Evolutionary conservation across 2,329 filamentous ascomycete species (phyloP), one percentile per base, ranked within the genome.

Genomic region (Cladophialophora chaetospira): DNA sequence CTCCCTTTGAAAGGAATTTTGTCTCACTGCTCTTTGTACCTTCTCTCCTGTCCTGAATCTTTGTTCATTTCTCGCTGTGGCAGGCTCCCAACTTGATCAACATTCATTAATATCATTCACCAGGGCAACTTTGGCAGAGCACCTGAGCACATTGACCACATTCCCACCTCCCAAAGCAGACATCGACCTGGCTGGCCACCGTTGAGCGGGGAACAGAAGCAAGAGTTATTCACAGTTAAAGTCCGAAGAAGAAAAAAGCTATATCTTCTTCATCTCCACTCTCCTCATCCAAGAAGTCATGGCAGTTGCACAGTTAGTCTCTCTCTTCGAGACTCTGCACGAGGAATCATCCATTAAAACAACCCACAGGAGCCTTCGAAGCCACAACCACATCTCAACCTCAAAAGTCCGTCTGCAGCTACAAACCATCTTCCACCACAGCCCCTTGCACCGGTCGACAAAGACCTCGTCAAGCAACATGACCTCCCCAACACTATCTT

Each of bases 291-390:
- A 33, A 6, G n/a, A 15, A 17, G 29, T 33, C n/a, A 64, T 64
- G 62, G 55, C 57, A 10, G 62, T 64, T 54, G 57, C 57, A 57
- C 57, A 62, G 51, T 61, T 62, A 52, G 59, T 64, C 52, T 54
- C 43, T 43, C 57, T 60, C 26, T 62, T 60, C 49, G 59, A 64
- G 57, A 28, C 56, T 19, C 48, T 60, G 11, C 29, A 63, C 38
- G 21, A 56, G 28, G 48, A 58, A 40, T 21, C 59, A 49, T 55
- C 45, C 38, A 53, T 60, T 56, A 58, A 62, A 58, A 33, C 46
- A 21, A 35, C 51, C 21, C 21, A 46, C 53, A 64, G 56, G 21
- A 61, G 55, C 57, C 52, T 61, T 51, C 53, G 48, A 31, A 56
- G 45, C 33, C 57, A 51, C 5, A 33, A 51, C 19, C 57, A 50